Evolutionary conservation across 305 asterid genomes (phyloP), one percentile per base, ranked within the genome.

Genomic region (Euphrasia arctica): DNA sequence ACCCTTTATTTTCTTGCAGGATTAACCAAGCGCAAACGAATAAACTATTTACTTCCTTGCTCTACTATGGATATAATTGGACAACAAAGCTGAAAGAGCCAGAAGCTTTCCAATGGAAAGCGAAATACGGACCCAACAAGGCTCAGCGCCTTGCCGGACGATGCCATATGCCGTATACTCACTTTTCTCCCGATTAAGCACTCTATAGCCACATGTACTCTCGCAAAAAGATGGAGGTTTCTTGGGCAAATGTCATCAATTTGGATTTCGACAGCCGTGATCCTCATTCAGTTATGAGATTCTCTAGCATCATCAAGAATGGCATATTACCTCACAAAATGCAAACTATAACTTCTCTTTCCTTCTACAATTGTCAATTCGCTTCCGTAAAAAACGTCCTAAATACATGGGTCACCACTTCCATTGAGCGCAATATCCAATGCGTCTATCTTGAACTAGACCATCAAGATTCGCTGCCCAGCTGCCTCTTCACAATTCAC

Each of bases 121-220:
- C 34, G 4, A 31, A 31, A 31, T 31, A 31, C 34, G 34, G 34
- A 31, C 34, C 34, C 34, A 31, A 34, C 41, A 34, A 60, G 72
- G 11, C 45, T 67, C 31, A 67, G 43, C 52, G 29, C 18, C 10
- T 58, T 67, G 50, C 65, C 71, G 4, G 71, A 67, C 51, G 34
- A 62, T 9, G 13, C 48, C 29, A 13, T 60, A 9, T 0, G 48
- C 10, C 48, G 2, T 10, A 42, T 42, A 3, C 48, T 42, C 48
- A 9, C 48, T 10, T 11, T 36, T 42, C 63, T 54, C 14, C 63
- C 73, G 1, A 69, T 57, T 0, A 62, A 62, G 48, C 18, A 25
- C 15, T 60, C 63, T 5, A 63, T 54, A 9, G 39, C 49, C 18
- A 69, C 68, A 14, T 22, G 50, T 18, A 34, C 34, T 43, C 64